A percentile compares a stretch with the other conserved stretches of the same genome.
phyloP scores from a whole-genome alignment of 1,139 yeast genomes.

The Yamadazyma aaseri region DNA sequence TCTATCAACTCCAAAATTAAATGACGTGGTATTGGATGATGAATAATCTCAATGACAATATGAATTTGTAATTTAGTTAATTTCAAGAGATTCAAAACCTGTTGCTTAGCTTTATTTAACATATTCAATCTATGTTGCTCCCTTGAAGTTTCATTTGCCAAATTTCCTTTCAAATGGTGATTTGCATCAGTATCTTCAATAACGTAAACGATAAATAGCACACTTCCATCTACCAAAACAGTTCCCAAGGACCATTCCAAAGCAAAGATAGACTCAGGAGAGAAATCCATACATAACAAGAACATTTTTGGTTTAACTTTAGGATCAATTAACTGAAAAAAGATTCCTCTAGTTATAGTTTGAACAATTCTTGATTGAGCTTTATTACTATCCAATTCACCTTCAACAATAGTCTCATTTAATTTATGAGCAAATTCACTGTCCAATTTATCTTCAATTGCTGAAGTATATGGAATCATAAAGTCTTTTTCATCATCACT shows the following conservation, averaged over 20 bases:
- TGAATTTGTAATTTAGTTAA: slow-evolving; percentile 76
- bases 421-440: slow-evolving; percentile 60
- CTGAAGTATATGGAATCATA: slow-evolving; percentile 68
- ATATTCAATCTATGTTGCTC: slow-evolving; percentile 56
- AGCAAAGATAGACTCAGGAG: slow-evolving; percentile 84
- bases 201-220: slow-evolving; percentile 75
- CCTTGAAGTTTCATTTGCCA: slow-evolving; percentile 40
- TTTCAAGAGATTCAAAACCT: slow-evolving; percentile 57
- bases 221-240: slow-evolving; percentile 80
- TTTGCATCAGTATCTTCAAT: slow-evolving; percentile 63
- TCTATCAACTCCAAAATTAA: slow-evolving; percentile 80
- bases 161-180: slow-evolving; percentile 43
- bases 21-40: slow-evolving; percentile 87
- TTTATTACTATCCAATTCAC: slow-evolving; percentile 59
- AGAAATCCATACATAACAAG: slow-evolving; percentile 75
- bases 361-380: slow-evolving; percentile 59
- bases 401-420: slow-evolving; percentile 57
- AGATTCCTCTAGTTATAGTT: slow-evolving; percentile 70
- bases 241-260: slow-evolving; percentile 91
- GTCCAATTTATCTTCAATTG: slow-evolving; percentile 66
- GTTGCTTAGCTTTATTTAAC: slow-evolving; percentile 61
- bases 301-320: slow-evolving; percentile 63
- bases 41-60: slow-evolving; percentile 72
- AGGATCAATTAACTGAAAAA: slow-evolving; percentile 54
- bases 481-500: slow-evolving; percentile 28